Percentiles rank a stretch among this genome's conserved stretches.
Evolutionary conservation across 2,329 filamentous ascomycete genomes (phyloP).

Genomic region (Anthostomella pinea): DNA sequence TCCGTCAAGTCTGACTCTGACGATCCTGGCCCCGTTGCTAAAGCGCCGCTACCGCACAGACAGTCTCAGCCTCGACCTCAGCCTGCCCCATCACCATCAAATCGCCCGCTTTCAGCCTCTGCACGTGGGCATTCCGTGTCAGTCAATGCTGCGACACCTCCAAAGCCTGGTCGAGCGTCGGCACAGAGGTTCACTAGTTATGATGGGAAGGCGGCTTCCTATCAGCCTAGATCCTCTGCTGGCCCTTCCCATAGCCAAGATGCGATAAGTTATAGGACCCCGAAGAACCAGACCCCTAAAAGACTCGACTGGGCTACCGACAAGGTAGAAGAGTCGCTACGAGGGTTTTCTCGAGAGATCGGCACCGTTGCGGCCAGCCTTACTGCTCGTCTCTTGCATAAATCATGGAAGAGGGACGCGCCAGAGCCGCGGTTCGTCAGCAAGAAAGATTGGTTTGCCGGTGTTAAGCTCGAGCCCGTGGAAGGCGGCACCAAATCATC

Average conservation of each 20-base stretch:
- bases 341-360: conserved; percentile 41
- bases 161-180: conserved; percentile 12
- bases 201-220: conserved; percentile 14
- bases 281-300: conserved; percentile 33
- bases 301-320: conserved; percentile 41
- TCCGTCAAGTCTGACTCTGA: conserved; percentile 29
- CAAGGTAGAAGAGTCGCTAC: conserved; percentile 41
- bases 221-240: conserved; percentile 16
- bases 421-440: conserved; percentile 39
- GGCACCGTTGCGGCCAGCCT: conserved; percentile 44
- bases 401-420: conserved; percentile 40
- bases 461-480: conserved; percentile 37
- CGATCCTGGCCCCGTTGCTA: conserved; percentile 16
- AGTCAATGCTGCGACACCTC: conserved; percentile 20
- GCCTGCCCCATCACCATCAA: conserved; percentile 14
- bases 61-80: conserved; percentile 16
- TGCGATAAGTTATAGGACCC: conserved; percentile 25
- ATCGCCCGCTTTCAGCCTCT: conserved; percentile 13
- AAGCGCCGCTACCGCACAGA: conserved; percentile 2
- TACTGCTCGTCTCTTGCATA: conserved; percentile 41
- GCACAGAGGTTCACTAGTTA: conserved; percentile 17
- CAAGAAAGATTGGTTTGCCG: conserved; percentile 47
- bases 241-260: conserved; percentile 14
- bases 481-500: conserved; percentile 28
- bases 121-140: conserved; percentile 11